Evolutionary conservation across 2,329 filamentous ascomycete genomes (phyloP), one percentile per base, ranked within the genome.

Genomic region (Paecilomyces fulvus): DNA sequence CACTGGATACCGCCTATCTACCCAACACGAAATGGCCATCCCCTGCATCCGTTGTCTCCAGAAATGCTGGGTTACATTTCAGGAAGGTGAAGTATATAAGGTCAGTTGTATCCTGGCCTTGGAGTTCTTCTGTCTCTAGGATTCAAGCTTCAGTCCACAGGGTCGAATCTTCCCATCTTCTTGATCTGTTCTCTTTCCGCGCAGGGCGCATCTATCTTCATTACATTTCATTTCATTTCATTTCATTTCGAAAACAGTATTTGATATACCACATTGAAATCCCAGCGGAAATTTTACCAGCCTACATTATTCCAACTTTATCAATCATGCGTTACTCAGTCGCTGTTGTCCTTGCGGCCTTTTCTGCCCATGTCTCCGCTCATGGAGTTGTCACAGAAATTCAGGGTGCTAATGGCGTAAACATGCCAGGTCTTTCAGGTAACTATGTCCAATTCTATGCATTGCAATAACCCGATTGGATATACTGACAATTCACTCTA

Each of bases 401-500:
- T 59, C 69, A 77, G 62, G 83, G 83, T 55, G 81, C 82, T 61
- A 86, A 86, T 64, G 79, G 80, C 60, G 83, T 86, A 49, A 77
- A 68, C 60, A 85, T 86, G 83, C 81, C 83, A 31, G 83, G 80
- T 68, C 79, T 86, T 51, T 79, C 80, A 14, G 74, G 76, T 78
- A n/a, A n/a, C n/a, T n/a, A 69, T 60, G 68, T 30, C 51, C n/a
- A 20, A 17, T n/a, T 31, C 20, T 12, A 14, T 14, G 46, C 43
- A 20, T 23, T 25, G 25, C 11, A 30, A 28, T 28, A n/a, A 48
- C 23, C 10, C 48, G 30, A n/a, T 10, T 49, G 21, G 50, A 55
- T 48, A 28, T 48, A 52, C 60, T 63, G 21, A 43, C 14, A 46
- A 25, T 50, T 9, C 56, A 67, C 57, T 14, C 56, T 54, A 55